phyloP scores from a whole-genome alignment of 108 stramenopile genomes.

The Cyclostephanos tholiformis region DNA sequence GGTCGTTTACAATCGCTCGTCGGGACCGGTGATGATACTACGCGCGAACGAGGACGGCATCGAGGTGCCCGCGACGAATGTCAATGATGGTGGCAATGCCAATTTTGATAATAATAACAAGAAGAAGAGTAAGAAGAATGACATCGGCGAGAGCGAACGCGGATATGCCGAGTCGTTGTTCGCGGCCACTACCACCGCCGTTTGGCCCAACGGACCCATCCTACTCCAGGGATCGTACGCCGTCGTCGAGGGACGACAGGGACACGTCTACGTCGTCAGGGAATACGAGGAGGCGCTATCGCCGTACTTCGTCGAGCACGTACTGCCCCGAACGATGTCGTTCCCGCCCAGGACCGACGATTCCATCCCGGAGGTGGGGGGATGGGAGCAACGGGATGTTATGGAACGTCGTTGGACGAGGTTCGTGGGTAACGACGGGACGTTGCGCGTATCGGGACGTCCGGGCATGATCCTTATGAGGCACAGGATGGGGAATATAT shows the following conservation, averaged over 20 bases:
- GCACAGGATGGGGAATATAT: slow-evolving; percentile 34
- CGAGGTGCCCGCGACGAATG: slow-evolving; percentile 15
- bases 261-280: slow-evolving; percentile 13
- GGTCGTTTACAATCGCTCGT: slow-evolving; percentile 24
- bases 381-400: neutral
- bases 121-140: no score
- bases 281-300: slow-evolving; percentile 27
- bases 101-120: no score
- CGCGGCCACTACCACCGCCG: slow-evolving; percentile 10
- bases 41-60: neutral
- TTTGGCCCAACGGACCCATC: slow-evolving; percentile 29
- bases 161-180: neutral
- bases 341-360: neutral
- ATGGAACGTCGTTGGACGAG: neutral
- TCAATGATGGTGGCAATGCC: neutral
- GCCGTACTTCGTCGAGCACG: slow-evolving; percentile 3
- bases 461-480: slow-evolving; percentile 32
- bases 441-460: slow-evolving; percentile 22
- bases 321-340: slow-evolving; percentile 15
- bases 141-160: no score
- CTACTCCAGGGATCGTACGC: slow-evolving; percentile 26
- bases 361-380: neutral
- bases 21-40: slow-evolving; percentile 12
- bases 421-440: slow-evolving; percentile 1
- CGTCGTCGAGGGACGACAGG: slow-evolving; percentile 27